Percentiles rank a stretch among this genome's conserved stretches.
These are phyloP conservation scores for Camellia oleifera DNA, from an alignment of 179 eudicot genomes.

Conservation along the genomic window DNA sequence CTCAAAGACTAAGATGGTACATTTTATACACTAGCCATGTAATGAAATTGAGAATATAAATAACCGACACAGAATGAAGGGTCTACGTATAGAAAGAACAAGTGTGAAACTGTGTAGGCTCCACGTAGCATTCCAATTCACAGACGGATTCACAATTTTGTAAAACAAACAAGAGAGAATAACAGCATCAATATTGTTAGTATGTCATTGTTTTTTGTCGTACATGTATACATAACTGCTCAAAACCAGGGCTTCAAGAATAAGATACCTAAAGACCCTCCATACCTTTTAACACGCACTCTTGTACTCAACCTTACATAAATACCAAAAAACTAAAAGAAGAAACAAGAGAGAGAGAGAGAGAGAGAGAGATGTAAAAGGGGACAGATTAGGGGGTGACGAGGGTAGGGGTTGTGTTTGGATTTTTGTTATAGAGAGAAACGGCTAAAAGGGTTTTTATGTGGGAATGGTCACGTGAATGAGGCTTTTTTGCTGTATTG, in stretches of 20 bases:
- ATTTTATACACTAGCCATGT: not conserved
- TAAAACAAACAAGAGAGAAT: not conserved
- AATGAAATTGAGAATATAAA: not conserved
- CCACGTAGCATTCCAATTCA: not conserved
- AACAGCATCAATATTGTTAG: not conserved
- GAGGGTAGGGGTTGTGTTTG: not conserved
- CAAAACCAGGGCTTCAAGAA: not conserved
- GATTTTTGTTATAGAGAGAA: not conserved
- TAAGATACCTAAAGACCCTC: not conserved
- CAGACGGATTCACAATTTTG: not conserved
- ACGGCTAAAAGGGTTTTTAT: not conserved
- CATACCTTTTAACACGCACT: not conserved
- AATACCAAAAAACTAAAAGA: not conserved
- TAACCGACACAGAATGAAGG: not conserved
- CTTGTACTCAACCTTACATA: not conserved
- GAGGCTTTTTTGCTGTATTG: not conserved
- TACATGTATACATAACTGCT: not conserved
- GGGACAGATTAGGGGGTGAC: not conserved
- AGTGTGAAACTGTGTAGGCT: not conserved
- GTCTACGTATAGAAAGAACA: not conserved
- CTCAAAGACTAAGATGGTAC: not conserved
- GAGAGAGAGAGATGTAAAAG: not conserved
- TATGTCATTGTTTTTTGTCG: not conserved
- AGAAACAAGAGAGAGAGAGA: not conserved
- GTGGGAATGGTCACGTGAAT: not conserved